Percentiles rank a stretch among this genome's conserved stretches.
phyloP scores from a whole-genome alignment of 768 basidiomycete genomes.

The Arthromyces matolae region DNA sequence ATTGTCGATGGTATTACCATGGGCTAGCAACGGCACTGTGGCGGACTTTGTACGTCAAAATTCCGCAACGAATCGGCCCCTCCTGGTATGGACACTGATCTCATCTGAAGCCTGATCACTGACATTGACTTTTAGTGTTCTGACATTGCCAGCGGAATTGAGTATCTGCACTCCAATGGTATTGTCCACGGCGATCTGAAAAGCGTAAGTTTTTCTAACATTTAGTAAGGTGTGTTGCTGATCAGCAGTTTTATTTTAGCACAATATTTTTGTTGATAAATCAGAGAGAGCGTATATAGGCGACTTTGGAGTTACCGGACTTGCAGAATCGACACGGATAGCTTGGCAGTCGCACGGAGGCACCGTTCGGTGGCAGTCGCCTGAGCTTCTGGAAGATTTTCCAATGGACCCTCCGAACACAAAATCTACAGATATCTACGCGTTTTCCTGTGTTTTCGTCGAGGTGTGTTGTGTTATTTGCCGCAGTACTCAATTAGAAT shows the following conservation, averaged over 20 bases:
- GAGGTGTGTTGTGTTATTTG: constrained; percentile 5
- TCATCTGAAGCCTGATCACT: too few relatives aligned
- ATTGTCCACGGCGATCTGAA: background rate
- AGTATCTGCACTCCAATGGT: background rate
- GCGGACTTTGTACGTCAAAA: background rate
- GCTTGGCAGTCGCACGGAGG: background rate
- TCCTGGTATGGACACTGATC: background rate
- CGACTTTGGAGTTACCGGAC: background rate
- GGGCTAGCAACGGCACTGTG: background rate
- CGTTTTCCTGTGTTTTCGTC: background rate
- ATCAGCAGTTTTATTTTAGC: background rate
- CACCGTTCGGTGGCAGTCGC: background rate
- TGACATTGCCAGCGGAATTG: background rate
- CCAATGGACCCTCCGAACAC: background rate
- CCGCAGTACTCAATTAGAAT: background rate
- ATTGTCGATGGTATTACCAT: background rate
- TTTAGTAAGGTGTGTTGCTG: background rate
- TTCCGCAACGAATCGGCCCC: background rate
- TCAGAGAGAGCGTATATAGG: background rate
- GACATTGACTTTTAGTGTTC: too few relatives aligned
- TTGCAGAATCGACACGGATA: background rate
- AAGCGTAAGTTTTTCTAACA: background rate
- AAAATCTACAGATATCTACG: background rate
- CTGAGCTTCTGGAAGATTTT: background rate
- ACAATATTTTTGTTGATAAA: background rate